A percentile compares a stretch with the other conserved stretches of the same genome.
Evolutionary conservation across 208 protist species (phyloP).

Genomic region (Entamoeba invadens): DNA sequence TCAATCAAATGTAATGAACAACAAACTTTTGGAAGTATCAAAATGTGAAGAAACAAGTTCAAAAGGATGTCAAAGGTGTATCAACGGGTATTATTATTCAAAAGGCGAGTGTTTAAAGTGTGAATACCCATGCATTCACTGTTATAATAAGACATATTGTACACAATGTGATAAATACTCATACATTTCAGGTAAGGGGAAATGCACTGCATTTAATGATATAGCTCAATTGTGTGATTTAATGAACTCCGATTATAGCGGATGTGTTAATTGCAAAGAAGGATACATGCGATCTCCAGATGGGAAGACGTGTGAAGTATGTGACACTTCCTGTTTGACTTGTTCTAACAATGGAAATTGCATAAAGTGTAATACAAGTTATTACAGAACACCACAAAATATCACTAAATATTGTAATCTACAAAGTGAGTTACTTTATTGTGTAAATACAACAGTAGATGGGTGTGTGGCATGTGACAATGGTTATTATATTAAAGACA

Average conservation of each 20-base stretch:
- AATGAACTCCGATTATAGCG: neutral
- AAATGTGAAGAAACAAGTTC: neutral
- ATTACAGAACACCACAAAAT: neutral
- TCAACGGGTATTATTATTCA: neutral
- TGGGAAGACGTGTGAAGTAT: neutral
- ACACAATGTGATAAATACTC: neutral
- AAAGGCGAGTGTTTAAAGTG: neutral
- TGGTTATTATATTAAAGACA: neutral
- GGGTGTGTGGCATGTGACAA: neutral
- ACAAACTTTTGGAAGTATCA: too few relatives aligned
- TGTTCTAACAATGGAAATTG: neutral
- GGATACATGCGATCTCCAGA: too few relatives aligned
- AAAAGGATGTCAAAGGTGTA: neutral
- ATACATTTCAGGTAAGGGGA: neutral
- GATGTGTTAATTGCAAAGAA: neutral
- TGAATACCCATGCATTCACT: neutral
- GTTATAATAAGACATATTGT: neutral
- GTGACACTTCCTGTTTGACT: neutral
- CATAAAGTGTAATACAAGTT: too few relatives aligned
- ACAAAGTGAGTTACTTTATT: neutral
- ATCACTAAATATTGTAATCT: neutral
- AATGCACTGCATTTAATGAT: neutral
- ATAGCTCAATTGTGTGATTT: neutral
- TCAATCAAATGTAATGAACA: too few relatives aligned
- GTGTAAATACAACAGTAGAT: neutral